These are phyloP conservation scores for Adansonia rubrostipa DNA, from an alignment of 441 rosid species.

Conservation along the genomic window DNA sequence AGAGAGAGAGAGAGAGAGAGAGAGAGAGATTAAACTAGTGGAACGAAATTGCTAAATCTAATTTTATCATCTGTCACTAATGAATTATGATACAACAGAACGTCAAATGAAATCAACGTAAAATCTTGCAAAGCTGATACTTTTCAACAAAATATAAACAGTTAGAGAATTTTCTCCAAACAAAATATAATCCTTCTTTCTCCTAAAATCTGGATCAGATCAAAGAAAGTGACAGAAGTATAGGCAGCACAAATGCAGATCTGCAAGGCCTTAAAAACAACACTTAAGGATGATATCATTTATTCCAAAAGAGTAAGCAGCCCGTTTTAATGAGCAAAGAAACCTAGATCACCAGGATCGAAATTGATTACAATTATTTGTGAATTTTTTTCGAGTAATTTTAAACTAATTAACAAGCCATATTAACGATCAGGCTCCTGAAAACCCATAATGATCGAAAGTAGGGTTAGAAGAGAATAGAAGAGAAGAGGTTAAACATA, in stretches of 20 bases:
- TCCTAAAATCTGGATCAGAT: slow-evolving; percentile 8
- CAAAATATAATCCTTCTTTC: background rate
- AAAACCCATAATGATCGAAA: background rate
- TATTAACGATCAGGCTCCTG: background rate
- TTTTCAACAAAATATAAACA: background rate
- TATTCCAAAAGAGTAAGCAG: background rate
- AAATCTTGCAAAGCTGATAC: background rate
- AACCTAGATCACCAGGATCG: slow-evolving; percentile 3
- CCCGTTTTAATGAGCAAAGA: background rate
- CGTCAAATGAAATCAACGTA: slow-evolving; percentile 1
- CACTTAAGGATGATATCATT: background rate
- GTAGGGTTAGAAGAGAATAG: background rate
- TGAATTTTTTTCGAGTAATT: background rate
- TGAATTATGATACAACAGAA: background rate
- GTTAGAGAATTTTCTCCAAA: background rate
- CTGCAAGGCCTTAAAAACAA: background rate
- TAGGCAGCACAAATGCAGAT: background rate
- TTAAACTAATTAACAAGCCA: background rate
- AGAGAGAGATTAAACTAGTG: background rate
- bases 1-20: too few relatives aligned
- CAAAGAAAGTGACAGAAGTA: background rate
- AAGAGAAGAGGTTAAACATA: slow-evolving; percentile 29
- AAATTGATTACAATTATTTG: background rate
- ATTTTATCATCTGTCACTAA: background rate
- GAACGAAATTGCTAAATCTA: background rate